These are phyloP conservation scores for Didymellaceae sp. DNA, from an alignment of 2,329 filamentous ascomycete species.

Conservation along the genomic window DNA sequence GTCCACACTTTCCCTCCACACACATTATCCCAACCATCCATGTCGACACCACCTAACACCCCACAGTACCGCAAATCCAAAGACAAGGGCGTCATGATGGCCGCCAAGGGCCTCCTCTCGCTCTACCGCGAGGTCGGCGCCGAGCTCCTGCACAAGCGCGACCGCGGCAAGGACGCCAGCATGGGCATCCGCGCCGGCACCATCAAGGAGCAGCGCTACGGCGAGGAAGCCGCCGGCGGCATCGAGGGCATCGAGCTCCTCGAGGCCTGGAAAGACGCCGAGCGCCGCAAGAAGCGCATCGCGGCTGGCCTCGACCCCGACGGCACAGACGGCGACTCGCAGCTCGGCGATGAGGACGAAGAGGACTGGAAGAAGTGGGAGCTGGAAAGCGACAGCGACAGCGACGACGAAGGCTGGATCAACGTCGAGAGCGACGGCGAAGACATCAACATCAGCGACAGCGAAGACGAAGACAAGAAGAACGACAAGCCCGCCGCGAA, in stretches of 20 bases:
- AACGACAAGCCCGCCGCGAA: constrained; percentile 57
- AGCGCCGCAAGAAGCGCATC: constrained; percentile 73
- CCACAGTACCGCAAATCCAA: constrained; percentile 85
- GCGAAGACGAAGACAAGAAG: constrained; percentile 68
- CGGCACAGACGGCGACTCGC: constrained; percentile 65
- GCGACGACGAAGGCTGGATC: constrained; percentile 87
- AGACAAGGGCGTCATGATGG: constrained; percentile 99
- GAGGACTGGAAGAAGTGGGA: constrained; percentile 66
- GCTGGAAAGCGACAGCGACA: constrained; percentile 63
- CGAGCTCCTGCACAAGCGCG: constrained; percentile 85
- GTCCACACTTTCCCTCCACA: background rate
- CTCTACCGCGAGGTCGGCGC: constrained; percentile 91
- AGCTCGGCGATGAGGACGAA: constrained; percentile 64
- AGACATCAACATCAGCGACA: constrained; percentile 74
- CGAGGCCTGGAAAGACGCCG: constrained; percentile 92
- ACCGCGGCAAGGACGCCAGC: constrained; percentile 88
- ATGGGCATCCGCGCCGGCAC: constrained; percentile 80
- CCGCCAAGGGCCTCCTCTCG: constrained; percentile 86
- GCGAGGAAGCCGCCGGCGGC: constrained; percentile 79
- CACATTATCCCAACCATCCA: no score
- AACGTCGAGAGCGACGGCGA: constrained; percentile 83
- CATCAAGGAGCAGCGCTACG: constrained; percentile 78
- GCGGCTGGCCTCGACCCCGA: constrained; percentile 71
- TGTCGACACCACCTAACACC: constrained; percentile 19
- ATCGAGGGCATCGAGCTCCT: constrained; percentile 94